Conservation (phyloP, 257 asterid species). For the Forsythia suspensa region DNA sequence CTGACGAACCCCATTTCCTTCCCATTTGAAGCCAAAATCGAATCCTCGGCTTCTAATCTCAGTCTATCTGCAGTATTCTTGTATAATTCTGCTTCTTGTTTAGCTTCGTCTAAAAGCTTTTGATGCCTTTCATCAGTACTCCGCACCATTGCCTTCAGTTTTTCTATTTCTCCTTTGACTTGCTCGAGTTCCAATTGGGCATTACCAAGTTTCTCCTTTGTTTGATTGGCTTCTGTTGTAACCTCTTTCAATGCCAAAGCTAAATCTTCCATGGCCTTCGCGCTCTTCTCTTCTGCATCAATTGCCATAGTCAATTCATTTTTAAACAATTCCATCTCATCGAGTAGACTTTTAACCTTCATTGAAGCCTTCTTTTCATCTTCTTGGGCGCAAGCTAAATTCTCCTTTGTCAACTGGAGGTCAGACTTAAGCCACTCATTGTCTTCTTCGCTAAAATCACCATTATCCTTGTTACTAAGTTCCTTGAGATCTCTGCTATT, state of each 20-base stretch:
- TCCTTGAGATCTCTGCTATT: background rate
- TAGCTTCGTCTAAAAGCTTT: conserved; percentile 54
- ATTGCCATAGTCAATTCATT: conserved; percentile 56
- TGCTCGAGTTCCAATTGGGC: conserved; percentile 44
- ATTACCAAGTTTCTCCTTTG: conserved; percentile 41
- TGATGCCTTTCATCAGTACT: conserved; percentile 38
- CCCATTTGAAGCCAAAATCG: conserved; percentile 76
- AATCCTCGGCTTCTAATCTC: conserved; percentile 79
- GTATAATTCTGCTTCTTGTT: conserved; percentile 50
- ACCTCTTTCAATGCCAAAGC: conserved; percentile 79
- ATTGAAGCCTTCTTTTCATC: conserved; percentile 35
- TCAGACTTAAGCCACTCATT: conserved; percentile 25
- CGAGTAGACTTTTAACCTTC: conserved; percentile 6
- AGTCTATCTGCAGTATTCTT: conserved; percentile 59
- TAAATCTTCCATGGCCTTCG: conserved; percentile 82
- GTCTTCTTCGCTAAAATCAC: conserved; percentile 13
- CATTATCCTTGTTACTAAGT: too few species aligned
- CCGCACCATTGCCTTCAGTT: conserved; percentile 42
- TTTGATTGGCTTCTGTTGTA: conserved; percentile 52
- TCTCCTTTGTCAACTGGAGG: conserved; percentile 34
- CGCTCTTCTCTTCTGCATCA: conserved; percentile 70
- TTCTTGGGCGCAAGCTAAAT: conserved; percentile 21
- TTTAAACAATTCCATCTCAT: conserved; percentile 42
- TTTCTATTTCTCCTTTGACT: conserved; percentile 38
- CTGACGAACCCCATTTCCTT: conserved; percentile 82